Base-by-base conservation (phyloP, 2,329 filamentous ascomycete species). In the Periconia sp. region DNA sequence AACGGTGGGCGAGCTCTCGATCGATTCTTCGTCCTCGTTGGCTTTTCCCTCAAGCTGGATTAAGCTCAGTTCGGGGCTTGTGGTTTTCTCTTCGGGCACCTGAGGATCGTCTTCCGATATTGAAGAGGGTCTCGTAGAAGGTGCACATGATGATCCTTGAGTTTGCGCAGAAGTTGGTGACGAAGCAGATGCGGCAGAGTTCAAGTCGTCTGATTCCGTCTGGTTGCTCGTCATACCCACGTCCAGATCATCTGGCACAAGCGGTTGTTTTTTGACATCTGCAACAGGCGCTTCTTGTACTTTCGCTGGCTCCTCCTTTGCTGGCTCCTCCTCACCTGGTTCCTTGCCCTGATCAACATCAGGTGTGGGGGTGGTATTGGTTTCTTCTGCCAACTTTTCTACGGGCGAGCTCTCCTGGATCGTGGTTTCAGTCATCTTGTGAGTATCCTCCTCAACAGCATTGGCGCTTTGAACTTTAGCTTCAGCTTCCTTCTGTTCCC, bases 191-290 rank as follows among this genome's bases (percentile, higher is more conserved):
- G 52, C 61, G 26, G 66, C 52, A 19, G 67, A 69, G 37, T 65
- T 60, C 32, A 63, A 46, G 47, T 69, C 66, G 39, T 70, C 68
- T 10, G 52, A 46, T 48, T 69, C 67, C 16, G 53, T 38, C 24
- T 61, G 66, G 36, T 48, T 59, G 24, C 39, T 52, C 18, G 82
- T 76, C 43, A 84, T 72, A 19, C 75, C 78, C 46, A 82, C 75
- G 10, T 74, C 80, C 26, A 82, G 82, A 55, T 84, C 83, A 17
- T 58, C 54, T 16, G 45, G 42, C 6, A 48, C 36, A 12, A 42
- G 18, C 11, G 48, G 36, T 7, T 51, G 42, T 28, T 48, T 37
- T 28, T 30, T 40, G 26, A 54, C 50, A 19, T 57, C 57, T 26
- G 36, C 54, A 17, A 41, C 26, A 10, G 50, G 41, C 29, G 43